Evolutionary conservation across 345 rosid genomes (phyloP), one percentile per base, ranked within the genome.

Genomic region (Brassica cretica): DNA sequence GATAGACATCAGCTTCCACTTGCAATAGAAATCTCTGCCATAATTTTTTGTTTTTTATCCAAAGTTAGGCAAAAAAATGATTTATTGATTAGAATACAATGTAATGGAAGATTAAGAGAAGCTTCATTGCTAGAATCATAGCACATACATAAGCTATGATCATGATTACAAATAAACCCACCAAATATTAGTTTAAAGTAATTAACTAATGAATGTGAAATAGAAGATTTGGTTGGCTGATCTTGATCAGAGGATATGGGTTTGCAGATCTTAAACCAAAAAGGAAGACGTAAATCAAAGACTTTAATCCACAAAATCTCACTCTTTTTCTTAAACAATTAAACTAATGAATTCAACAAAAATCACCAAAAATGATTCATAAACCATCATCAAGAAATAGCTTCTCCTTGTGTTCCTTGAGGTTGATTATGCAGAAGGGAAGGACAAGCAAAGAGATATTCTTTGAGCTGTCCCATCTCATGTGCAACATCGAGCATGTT

Each of bases 401-500:
- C 18, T 64, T 74, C 75, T 56, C 62, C 78, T 29, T 79, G 11
- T 72, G 64, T 67, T n/a, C 67, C 69, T 66, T 78, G 56, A 39
- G 37, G 49, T 60, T 72, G 41, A 60, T 67, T 62, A 51, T 56
- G 66, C 39, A 69, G 18, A 30, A 69, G 76, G 2, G 84, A 82
- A 70, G 87, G 66, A 71, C 85, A 85, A 70, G 65, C 68, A 25
- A 88, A 84, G 14, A 95, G 82, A 78, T 78, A 88, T 10, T 91
- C 91, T 87, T 88, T 95, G 56, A 93, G 84, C 70, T 84, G 75
- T 27, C 89, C 91, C 86, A 95, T 89, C 80, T 93, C 98, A 19
- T 76, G 73, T 15, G 96, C 87, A 0, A 95, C 87, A 76, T 95
- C 93, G 5, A 87, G 72, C 99, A 92, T 95, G 81, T 61, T 87